Base-by-base conservation (phyloP, 371 early-diverging fungal genomes). In the Mortierella sp. region DNA sequence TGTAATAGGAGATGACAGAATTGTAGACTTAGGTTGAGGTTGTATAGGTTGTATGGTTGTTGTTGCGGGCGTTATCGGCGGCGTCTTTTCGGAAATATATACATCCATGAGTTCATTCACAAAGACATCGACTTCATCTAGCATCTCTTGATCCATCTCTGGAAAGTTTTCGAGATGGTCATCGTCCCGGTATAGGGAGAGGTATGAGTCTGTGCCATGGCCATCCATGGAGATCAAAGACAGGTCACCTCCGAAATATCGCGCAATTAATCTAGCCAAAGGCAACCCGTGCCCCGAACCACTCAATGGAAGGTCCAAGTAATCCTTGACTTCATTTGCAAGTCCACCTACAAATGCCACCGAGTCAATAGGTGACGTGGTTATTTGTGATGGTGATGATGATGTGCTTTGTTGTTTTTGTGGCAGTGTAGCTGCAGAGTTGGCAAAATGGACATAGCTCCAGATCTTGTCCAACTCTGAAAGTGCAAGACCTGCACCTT, bases 161-260 rank as follows among this genome's bases (percentile, higher is more conserved):
- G 89, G 88, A 63, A 89, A 87, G 20, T 88, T 87, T 67, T 90
- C 90, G 62, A 84, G 65, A 39, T 88, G 70, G 43, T 85, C 69
- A 43, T 86, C 80, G 30, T 89, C 87, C 11, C 92, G 88, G 63
- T 88, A 90, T 57, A 94, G 72, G 35, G 93, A 90, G 22, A 94
- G 81, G 65, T 92, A 94, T 40, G 90, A 85, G 47, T 93, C 93
- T 2, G 94, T 90, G n/a, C 95, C 94, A 51, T 92, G 86, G 8
- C 93, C 93, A 51, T 94, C 93, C 83, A 92, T 91, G 1, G 92
- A 90, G 14, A 93, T 87, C 18, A 89, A 78, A 30, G 90, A 89
- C 32, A 94, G 74, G 52, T 93, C 93, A 37, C 95, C 95, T 39
- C 94, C 94, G 84, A 91, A 94, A 78, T 93, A 93, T 40, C 77